A percentile compares a stretch with the other conserved stretches of the same genome.
Evolutionary conservation across 805 yeast species (phyloP).

Genomic region (Candida michaelii): DNA sequence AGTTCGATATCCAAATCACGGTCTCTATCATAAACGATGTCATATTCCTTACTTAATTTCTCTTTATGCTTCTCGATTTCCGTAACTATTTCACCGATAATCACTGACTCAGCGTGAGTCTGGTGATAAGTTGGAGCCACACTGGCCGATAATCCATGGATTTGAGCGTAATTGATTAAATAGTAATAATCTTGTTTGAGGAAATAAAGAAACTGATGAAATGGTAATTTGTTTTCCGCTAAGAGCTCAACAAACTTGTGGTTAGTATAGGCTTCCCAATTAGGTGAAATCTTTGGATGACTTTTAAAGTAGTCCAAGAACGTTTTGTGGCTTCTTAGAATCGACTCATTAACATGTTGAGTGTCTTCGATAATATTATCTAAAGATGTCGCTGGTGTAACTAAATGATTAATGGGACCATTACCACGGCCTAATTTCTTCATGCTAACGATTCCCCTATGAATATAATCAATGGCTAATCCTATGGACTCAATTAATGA

Average conservation of each 20-base stretch:
- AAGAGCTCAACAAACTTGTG: constrained; percentile 62
- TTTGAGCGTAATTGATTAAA: constrained; percentile 63
- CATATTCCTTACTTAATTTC: constrained; percentile 42
- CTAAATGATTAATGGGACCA: constrained; percentile 77
- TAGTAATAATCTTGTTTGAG: constrained; percentile 69
- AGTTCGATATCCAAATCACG: constrained; percentile 44
- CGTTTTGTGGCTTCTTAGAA: constrained; percentile 9
- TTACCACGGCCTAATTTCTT: constrained; percentile 49
- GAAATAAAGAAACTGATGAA: constrained; percentile 52
- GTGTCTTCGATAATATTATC: constrained; percentile 10
- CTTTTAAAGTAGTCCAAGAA: constrained; percentile 49
- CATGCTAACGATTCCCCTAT: constrained; percentile 52
- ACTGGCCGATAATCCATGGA: constrained; percentile 63
- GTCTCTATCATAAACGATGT: constrained; percentile 38
- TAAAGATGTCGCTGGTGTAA: constrained; percentile 23
- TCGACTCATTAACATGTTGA: background rate
- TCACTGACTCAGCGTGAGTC: constrained; percentile 49
- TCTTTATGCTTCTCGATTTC: constrained; percentile 59
- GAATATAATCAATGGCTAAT: constrained; percentile 63
- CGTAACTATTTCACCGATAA: constrained; percentile 49
- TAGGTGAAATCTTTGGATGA: constrained; percentile 54
- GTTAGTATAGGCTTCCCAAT: constrained; percentile 58
- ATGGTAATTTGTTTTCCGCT: constrained; percentile 51
- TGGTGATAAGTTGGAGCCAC: constrained; percentile 56
- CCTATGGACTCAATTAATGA: constrained; percentile 50